Conservation (phyloP, 2,329 filamentous ascomycete genomes). For the Ophiostoma novo-ulmi region DNA sequence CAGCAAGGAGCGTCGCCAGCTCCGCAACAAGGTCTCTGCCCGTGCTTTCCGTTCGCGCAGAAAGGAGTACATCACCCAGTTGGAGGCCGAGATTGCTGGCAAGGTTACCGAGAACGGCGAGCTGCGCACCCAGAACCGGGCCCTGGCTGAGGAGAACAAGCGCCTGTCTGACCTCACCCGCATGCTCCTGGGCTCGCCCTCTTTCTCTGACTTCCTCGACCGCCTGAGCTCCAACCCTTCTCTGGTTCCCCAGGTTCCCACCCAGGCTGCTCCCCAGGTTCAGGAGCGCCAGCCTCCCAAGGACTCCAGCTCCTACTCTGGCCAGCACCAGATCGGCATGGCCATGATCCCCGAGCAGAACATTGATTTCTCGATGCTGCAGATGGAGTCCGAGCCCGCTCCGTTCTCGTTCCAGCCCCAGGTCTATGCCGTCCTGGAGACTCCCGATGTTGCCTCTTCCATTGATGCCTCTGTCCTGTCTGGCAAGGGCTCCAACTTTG, state of each 20-base stretch:
- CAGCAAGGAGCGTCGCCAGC: conserved; percentile 91
- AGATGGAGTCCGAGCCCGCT: conserved; percentile 47
- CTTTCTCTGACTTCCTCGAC: conserved; percentile 77
- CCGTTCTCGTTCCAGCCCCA: conserved; percentile 60
- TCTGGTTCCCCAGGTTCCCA: conserved; percentile 33
- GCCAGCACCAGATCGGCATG: conserved; percentile 67
- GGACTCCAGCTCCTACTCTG: conserved; percentile 59
- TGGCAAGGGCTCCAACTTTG: conserved; percentile 60
- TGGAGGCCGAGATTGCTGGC: conserved; percentile 79
- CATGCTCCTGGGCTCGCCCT: conserved; percentile 73
- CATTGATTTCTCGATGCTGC: conserved; percentile 70
- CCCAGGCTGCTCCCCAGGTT: conserved; percentile 32
- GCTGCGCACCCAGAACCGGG: conserved; percentile 73
- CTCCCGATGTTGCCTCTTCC: conserved; percentile 33
- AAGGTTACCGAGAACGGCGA: conserved; percentile 81
- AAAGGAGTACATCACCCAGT: conserved; percentile 97
- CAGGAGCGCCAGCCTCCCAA: conserved; percentile 51
- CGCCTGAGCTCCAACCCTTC: conserved; percentile 57
- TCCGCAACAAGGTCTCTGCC: conserved; percentile 98
- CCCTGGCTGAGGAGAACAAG: conserved; percentile 78
- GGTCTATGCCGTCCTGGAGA: conserved; percentile 58
- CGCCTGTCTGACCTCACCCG: conserved; percentile 72
- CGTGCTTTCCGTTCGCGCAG: conserved; percentile 95
- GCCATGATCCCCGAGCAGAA: conserved; percentile 75
- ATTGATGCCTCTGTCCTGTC: conserved; percentile 60